Conservation (phyloP, 768 basidiomycete genomes). For the Boletus pseudopeckii region DNA sequence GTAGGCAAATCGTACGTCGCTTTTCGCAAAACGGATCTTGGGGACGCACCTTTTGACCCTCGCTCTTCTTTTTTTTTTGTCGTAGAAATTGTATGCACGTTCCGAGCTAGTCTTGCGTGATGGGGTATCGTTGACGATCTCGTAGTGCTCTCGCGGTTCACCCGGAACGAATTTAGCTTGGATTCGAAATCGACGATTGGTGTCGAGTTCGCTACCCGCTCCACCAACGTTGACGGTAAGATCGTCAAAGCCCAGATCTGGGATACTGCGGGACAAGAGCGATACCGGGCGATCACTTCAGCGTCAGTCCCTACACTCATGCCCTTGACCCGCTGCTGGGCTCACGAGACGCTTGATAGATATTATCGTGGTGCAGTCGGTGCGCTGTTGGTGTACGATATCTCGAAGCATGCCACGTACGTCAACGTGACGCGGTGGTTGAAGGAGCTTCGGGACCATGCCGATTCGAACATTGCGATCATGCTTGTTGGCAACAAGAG, state of each 20-base stretch:
- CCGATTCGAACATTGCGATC: slow-evolving; percentile 89
- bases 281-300: slow-evolving; percentile 96
- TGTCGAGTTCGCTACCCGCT: slow-evolving; percentile 97
- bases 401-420: slow-evolving; percentile 91
- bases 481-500: slow-evolving; percentile 99
- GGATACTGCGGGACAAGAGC: slow-evolving; percentile 99
- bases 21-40: not conserved
- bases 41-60: not conserved
- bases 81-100: slow-evolving; percentile 34
- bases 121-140: slow-evolving; percentile 2
- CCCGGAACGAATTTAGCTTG: slow-evolving; percentile 98
- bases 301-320: slow-evolving; percentile 51
- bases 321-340: slow-evolving; percentile 1
- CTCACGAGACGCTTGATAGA: slow-evolving; percentile 37
- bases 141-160: slow-evolving; percentile 98
- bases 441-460: slow-evolving; percentile 95
- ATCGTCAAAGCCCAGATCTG: slow-evolving; percentile 98
- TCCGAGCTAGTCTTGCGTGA: not conserved
- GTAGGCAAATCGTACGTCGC: slow-evolving; percentile 97
- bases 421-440: slow-evolving; percentile 94
- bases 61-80: not conserved
- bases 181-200: slow-evolving; percentile 99
- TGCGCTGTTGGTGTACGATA: slow-evolving; percentile 90
- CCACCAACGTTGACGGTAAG: slow-evolving; percentile 94
- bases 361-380: slow-evolving; percentile 98